phyloP scores from a whole-genome alignment of 176 grass and related monocot species.

The Echinochloa phyllopogon region DNA sequence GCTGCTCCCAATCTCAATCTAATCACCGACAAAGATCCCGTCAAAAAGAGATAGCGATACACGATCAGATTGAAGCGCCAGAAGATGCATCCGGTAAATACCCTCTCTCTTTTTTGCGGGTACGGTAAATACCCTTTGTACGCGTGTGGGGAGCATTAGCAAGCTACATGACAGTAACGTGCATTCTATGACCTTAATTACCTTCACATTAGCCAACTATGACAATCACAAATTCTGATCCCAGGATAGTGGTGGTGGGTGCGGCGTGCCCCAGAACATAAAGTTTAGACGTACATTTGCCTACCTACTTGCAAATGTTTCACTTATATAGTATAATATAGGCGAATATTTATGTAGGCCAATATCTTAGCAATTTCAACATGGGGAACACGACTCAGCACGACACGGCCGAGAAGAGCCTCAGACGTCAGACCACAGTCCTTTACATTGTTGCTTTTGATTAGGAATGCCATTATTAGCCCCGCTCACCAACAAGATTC shows the following conservation, averaged over 20 bases:
- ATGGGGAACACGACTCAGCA: neutral
- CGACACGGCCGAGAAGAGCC: neutral
- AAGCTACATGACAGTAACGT: neutral
- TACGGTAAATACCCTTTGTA: neutral
- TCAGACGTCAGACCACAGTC: neutral
- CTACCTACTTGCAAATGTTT: neutral
- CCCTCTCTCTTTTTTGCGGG: no score
- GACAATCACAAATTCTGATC: neutral
- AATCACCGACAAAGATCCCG: neutral
- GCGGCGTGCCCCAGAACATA: neutral
- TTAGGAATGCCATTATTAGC: neutral
- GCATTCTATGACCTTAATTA: neutral
- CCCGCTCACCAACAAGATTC: neutral
- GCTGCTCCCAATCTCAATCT: neutral
- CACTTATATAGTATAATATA: neutral
- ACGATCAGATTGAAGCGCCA: neutral
- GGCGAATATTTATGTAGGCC: neutral
- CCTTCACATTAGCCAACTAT: neutral
- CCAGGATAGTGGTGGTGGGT: neutral
- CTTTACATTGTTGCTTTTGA: neutral
- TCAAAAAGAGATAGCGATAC: neutral
- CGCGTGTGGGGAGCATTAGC: neutral
- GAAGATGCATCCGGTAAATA: neutral
- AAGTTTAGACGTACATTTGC: neutral
- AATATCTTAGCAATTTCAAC: neutral